Base-by-base conservation (phyloP, 169 alveolate genomes). In the Eimeria maxima region DNA sequence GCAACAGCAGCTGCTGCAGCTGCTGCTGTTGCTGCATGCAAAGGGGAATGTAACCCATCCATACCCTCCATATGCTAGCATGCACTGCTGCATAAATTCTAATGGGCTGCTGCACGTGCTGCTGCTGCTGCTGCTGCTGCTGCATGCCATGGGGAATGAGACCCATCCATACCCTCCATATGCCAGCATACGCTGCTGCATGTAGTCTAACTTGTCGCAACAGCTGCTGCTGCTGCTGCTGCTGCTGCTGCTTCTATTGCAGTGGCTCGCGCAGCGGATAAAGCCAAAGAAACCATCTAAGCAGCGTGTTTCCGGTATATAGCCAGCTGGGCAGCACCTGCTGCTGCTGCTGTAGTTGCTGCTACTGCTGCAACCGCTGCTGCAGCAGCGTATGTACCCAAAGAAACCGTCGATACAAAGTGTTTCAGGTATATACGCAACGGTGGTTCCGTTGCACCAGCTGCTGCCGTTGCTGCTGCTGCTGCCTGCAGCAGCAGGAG, bases 191-290 rank as follows among this genome's bases (percentile, higher is more conserved):
- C 38, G 38, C 38, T 33, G 38, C 38, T 53, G 60, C 16, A 53
- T 53, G 2, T 14, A 53, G 10, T 53, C 33, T 29, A 10, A 38
- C 0, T 13, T 69, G 80, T 22, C 10, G 80, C 80, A n/a, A 24
- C 80, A 8, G 45, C 80, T 0, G 80, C 13, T 29, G 80, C 80
- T 27, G 80, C 13, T 29, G 80, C 80, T 27, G 47, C 86, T 42
- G 86, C 57, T 74, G 86, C 86, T 74, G 86, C 57, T 74, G 86
- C 57, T 47, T 69, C 71, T 81, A 73, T 50, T 45, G 90, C 71
- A 20, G 90, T n/a, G 22, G 90, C 71, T 53, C n/a, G 47, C 4
- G 73, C 67, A n/a, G 73, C 90, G 71, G 1, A 47, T 73, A 81
- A 50, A 81, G 22, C 71, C 90, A 13, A 81, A 45, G 45, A 16